Conservation (phyloP, 352 stramenopile species). For the Phytophthora tentaculata region DNA sequence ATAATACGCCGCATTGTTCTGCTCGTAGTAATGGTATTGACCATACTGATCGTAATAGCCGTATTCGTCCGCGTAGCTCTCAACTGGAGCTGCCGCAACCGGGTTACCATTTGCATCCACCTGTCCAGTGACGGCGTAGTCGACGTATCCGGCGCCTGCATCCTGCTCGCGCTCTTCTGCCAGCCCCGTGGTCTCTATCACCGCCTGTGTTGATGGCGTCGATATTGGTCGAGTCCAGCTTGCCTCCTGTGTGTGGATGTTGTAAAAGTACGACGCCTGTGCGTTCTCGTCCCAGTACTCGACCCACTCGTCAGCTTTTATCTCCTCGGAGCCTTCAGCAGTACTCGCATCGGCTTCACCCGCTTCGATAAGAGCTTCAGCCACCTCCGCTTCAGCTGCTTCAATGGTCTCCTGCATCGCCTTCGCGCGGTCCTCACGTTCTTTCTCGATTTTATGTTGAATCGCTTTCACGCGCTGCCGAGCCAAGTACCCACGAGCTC, state of each 20-base stretch:
- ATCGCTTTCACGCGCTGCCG: conserved; percentile 59
- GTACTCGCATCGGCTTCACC: conserved; percentile 17
- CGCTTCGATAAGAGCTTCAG: conserved; percentile 40
- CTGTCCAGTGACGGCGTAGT: conserved; percentile 51
- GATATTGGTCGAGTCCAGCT: conserved; percentile 80
- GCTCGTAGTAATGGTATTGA: conserved; percentile 87
- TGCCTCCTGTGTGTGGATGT: conserved; percentile 86
- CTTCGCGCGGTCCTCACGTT: conserved; percentile 62
- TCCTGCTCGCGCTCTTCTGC: conserved; percentile 21
- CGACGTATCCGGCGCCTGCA: conserved; percentile 29
- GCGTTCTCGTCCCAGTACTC: conserved; percentile 92
- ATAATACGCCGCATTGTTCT: conserved; percentile 47
- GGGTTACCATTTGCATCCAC: conserved; percentile 44
- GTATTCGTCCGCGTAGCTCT: conserved; percentile 74
- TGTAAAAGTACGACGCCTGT: conserved; percentile 91
- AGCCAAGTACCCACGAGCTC: conserved; percentile 61
- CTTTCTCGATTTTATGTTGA: conserved; percentile 68
- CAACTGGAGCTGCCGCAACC: conserved; percentile 4
- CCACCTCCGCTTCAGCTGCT: conserved; percentile 64
- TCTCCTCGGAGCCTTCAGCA: conserved; percentile 7
- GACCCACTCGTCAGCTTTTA: conserved; percentile 76
- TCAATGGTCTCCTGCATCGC: conserved; percentile 64
- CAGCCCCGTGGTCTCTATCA: conserved; percentile 42
- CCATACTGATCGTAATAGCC: conserved; percentile 85
- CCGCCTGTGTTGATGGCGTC: conserved; percentile 40